phyloP scores from a whole-genome alignment of 2,329 filamentous ascomycete genomes.

The Paraphoma sp. region DNA sequence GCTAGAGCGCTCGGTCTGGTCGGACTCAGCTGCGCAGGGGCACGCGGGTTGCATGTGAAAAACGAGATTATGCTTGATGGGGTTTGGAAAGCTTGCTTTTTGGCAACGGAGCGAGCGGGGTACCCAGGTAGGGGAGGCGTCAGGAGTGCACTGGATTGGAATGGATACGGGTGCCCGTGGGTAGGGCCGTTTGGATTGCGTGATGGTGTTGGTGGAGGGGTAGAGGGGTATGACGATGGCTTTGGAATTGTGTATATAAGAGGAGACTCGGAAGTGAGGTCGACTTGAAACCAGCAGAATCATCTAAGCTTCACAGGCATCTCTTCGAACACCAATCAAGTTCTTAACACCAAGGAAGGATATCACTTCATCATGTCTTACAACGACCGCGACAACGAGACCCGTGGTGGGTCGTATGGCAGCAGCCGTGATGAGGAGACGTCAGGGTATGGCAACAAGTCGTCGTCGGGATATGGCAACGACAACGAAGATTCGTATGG shows the following conservation, averaged over 20 bases:
- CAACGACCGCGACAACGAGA: conserved; percentile 3
- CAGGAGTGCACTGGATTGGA: no score
- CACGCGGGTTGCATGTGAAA: not conserved
- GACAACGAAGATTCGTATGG: not conserved
- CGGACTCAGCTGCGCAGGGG: conserved; percentile 3
- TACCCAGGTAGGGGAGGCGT: no score
- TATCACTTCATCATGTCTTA: conserved; percentile 3
- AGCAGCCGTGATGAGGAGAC: conserved; percentile 4
- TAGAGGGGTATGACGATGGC: not conserved
- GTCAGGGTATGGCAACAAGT: not conserved
- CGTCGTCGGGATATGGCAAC: not conserved
- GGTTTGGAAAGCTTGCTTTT: conserved; percentile 5
- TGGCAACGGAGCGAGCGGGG: not conserved
- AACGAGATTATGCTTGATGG: not conserved
- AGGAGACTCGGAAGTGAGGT: not conserved
- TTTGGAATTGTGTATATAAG: not conserved
- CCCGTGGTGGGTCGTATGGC: conserved; percentile 3
- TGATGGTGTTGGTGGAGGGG: not conserved
- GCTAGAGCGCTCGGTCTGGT: not conserved
- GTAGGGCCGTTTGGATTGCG: not conserved
- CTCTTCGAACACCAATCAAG: no score
- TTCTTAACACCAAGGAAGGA: no score
- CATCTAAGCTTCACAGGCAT: no score
- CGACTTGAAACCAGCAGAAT: no score
- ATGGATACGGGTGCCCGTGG: not conserved